Conservation (phyloP, 768 basidiomycete species). For the Fomitopsis serialis region DNA sequence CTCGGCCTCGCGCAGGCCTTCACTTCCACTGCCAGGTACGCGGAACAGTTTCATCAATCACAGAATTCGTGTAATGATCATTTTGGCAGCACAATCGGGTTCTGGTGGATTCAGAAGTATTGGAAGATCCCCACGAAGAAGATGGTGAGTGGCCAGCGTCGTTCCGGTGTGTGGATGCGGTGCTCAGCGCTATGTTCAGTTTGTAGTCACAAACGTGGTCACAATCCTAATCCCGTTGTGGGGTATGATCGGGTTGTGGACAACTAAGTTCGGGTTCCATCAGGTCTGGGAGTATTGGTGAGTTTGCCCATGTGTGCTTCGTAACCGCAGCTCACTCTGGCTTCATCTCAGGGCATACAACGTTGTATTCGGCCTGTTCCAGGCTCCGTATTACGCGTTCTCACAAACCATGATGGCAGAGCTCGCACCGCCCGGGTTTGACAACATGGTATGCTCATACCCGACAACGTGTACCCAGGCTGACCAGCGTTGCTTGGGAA, state of each 20-base stretch:
- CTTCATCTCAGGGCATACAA: slow-evolving; percentile 62
- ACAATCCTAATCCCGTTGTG: slow-evolving; percentile 77
- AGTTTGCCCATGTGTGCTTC: slow-evolving; percentile 15
- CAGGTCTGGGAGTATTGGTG: slow-evolving; percentile 88
- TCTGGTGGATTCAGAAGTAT: slow-evolving; percentile 79
- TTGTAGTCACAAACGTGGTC: slow-evolving; percentile 69
- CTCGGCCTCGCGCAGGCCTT: slow-evolving; percentile 71
- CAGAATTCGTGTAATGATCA: neutral
- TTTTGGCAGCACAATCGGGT: slow-evolving; percentile 53
- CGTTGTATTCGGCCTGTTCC: slow-evolving; percentile 73
- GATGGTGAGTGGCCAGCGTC: slow-evolving; percentile 48
- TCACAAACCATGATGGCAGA: slow-evolving; percentile 89
- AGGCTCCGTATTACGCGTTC: slow-evolving; percentile 85
- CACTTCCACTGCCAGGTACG: slow-evolving; percentile 49
- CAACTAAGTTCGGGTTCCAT: slow-evolving; percentile 73
- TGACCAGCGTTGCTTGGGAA: neutral
- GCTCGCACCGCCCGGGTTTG: slow-evolving; percentile 81
- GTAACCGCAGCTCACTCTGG: neutral
- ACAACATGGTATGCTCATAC: slow-evolving; percentile 55
- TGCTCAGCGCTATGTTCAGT: slow-evolving; percentile 35
- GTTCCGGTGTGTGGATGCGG: neutral
- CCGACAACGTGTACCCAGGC: neutral
- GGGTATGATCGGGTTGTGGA: slow-evolving; percentile 88
- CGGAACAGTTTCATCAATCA: no score
- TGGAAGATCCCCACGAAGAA: slow-evolving; percentile 78